Base-by-base conservation (phyloP, 345 rosid species). In the Angophora floribunda region DNA sequence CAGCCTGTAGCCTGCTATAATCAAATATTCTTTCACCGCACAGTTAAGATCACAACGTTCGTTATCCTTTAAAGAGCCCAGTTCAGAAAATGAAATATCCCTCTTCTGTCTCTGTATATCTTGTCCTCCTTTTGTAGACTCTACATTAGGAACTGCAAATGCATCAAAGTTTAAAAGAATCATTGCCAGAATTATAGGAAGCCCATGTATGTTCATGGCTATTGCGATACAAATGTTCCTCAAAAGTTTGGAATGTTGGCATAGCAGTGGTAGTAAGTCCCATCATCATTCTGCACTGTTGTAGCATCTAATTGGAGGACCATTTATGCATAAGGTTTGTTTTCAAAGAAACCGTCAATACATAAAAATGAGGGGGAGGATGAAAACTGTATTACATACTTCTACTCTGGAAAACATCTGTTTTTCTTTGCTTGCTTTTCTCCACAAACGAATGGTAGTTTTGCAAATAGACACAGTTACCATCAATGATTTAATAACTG, bases 11-110 rank as follows among this genome's bases (percentile, higher is more conserved):
- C 99, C 99, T 87, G 98, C 99, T 87, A 97, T 86, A 89, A 96
- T 97, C 90, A 97, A 94, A 93, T 97, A 97, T 89, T 97, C 99
- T 93, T 97, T 96, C 87, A 97, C 95, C 13, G 98, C 99, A 92
- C 96, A 97, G 89, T 96, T 97, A 89, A 97, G 95, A 93, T 97
- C 98, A 84, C 90, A 92, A 51, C 98, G 96, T 93, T 97, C 99
- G 87, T 89, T 93, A 90, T 93, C 94, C 95, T 96, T 96, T 93
- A 97, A 89, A 89, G 96, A 95, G 70, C 99, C 99, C 91, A 97
- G 90, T 91, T 95, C 96, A 90, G 95, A 93, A 70, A 93, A 93
- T 88, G 94, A 90, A 89, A 87, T 88, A 45, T 91, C 97, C 88
- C 91, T 95, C 93, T 92, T 95, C 89, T 93, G 89, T 89, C 94